Conservation (phyloP, 371 early-diverging fungal species). For the Mortierella sp. region DNA sequence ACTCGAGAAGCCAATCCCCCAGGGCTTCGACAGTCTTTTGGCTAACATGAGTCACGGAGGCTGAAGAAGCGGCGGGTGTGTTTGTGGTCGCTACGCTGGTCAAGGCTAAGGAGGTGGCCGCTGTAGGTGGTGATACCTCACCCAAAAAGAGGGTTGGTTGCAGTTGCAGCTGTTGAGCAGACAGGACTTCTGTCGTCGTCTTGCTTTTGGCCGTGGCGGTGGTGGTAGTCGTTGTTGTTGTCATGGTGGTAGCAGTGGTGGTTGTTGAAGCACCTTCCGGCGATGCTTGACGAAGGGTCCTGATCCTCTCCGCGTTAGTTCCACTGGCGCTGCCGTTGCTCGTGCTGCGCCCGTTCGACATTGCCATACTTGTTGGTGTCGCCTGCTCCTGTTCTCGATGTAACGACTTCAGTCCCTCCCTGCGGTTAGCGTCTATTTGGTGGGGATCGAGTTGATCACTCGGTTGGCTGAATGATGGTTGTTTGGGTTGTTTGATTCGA, state of each 20-base stretch:
- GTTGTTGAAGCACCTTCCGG: background rate
- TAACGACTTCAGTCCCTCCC: no score
- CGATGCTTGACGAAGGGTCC: background rate
- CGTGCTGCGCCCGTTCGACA: slow-evolving; percentile 13
- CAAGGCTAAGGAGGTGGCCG: background rate
- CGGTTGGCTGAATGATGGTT: no score
- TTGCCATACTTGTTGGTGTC: background rate
- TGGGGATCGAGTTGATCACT: no score
- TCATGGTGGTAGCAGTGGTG: background rate
- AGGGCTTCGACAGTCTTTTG: slow-evolving; percentile 44
- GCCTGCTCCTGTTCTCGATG: no score
- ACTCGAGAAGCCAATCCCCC: slow-evolving; percentile 42
- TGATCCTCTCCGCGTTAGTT: slow-evolving; percentile 7
- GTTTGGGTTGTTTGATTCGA: no score
- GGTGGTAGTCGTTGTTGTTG: slow-evolving; percentile 1
- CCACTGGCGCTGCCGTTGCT: background rate
- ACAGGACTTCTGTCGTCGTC: background rate
- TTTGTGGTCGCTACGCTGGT: background rate
- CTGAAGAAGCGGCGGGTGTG: background rate
- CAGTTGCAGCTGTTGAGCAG: background rate
- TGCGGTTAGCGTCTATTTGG: no score
- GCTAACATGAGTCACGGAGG: slow-evolving; percentile 17
- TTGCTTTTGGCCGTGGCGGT: background rate
- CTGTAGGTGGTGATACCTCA: background rate
- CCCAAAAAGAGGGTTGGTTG: no score